Evolutionary conservation across 2,329 filamentous ascomycete species (phyloP).

Genomic region (Byssochlamys sp.): DNA sequence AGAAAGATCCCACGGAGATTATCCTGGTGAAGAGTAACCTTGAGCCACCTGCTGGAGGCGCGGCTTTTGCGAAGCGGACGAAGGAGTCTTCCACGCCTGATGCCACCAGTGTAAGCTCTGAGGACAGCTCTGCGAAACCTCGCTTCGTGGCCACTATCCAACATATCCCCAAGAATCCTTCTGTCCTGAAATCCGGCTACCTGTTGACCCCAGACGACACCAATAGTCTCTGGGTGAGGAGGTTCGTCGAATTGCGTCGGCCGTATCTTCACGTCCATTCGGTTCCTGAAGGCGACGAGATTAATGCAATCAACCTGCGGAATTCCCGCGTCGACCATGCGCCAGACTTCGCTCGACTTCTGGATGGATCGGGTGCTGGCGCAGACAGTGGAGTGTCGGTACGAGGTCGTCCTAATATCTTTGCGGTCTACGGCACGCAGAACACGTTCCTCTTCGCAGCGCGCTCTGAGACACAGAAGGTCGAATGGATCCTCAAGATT

Average conservation of each 20-base stretch:
- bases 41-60: slow-evolving; percentile 32
- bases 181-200: slow-evolving; percentile 75
- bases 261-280: slow-evolving; percentile 89
- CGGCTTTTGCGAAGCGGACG: slow-evolving; percentile 18
- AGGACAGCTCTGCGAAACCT: slow-evolving; percentile 40
- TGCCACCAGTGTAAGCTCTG: slow-evolving; percentile 18
- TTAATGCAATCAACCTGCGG: slow-evolving; percentile 76
- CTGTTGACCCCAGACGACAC: slow-evolving; percentile 75
- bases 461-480: slow-evolving; percentile 79
- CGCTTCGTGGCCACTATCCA: slow-evolving; percentile 68
- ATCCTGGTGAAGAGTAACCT: slow-evolving; percentile 38
- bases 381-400: slow-evolving; percentile 26
- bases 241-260: slow-evolving; percentile 81
- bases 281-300: slow-evolving; percentile 75
- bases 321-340: slow-evolving; percentile 88
- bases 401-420: slow-evolving; percentile 59
- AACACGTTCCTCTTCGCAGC: slow-evolving; percentile 94
- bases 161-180: slow-evolving; percentile 68
- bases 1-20: slow-evolving; percentile 29
- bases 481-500: slow-evolving; percentile 92
- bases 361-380: slow-evolving; percentile 44
- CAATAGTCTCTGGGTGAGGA: slow-evolving; percentile 70
- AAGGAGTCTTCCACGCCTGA: slow-evolving; percentile 13
- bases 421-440: slow-evolving; percentile 85
- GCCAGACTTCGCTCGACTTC: slow-evolving; percentile 71